phyloP scores from a whole-genome alignment of 371 early-diverging fungal species.

The Mortierella polycephala region DNA sequence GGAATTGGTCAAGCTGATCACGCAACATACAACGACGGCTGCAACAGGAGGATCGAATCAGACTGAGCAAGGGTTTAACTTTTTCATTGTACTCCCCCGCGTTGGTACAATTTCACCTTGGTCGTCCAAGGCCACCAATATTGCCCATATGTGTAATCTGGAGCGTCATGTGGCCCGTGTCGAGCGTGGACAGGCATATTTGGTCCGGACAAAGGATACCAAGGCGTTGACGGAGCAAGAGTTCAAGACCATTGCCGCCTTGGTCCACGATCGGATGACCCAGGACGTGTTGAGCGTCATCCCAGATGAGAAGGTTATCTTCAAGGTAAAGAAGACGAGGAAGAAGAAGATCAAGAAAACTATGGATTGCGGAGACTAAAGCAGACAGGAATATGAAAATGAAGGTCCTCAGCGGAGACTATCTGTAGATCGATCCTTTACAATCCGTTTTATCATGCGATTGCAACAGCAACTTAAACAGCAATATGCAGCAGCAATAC shows the following conservation, averaged over 20 bases:
- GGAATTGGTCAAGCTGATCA: conserved; percentile 57
- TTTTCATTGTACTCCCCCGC: conserved; percentile 83
- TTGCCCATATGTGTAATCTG: conserved; percentile 89
- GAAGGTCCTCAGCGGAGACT: too few species aligned
- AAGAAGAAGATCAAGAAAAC: neutral
- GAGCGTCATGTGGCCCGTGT: conserved; percentile 75
- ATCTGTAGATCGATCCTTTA: too few species aligned
- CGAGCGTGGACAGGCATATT: conserved; percentile 88
- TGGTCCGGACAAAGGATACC: conserved; percentile 58
- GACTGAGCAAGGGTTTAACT: conserved; percentile 50
- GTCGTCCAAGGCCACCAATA: conserved; percentile 98
- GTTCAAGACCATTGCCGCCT: conserved; percentile 60
- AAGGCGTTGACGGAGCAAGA: conserved; percentile 52
- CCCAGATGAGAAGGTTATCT: conserved; percentile 75
- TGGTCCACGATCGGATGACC: conserved; percentile 95
- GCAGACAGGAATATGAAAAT: too few species aligned
- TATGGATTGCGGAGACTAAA: neutral
- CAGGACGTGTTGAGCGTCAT: conserved; percentile 72
- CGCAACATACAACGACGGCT: conserved; percentile 11
- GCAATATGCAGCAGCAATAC: too few species aligned
- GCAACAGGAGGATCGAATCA: neutral
- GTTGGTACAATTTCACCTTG: conserved; percentile 98
- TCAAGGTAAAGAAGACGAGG: conserved; percentile 59
- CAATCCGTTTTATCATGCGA: too few species aligned
- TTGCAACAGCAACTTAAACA: too few species aligned